A percentile compares a stretch with the other conserved stretches of the same genome.
phyloP scores from a whole-genome alignment of 345 rosid genomes.

The Brassica incana region DNA sequence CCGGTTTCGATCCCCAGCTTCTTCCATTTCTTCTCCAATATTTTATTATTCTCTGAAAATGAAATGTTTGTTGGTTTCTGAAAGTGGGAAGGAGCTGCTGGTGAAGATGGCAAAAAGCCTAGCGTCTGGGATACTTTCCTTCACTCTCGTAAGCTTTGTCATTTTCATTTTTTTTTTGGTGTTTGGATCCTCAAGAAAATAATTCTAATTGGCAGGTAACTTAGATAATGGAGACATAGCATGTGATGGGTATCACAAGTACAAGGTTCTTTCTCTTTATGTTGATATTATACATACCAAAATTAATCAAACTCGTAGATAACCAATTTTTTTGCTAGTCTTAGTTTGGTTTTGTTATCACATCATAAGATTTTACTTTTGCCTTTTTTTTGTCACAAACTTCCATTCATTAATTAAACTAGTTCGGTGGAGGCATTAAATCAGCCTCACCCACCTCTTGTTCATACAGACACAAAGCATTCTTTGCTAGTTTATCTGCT shows the following conservation, averaged over 20 bases:
- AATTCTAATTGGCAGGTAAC: neutral
- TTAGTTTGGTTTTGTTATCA: neutral
- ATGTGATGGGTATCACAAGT: constrained; percentile 48
- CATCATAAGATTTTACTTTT: neutral
- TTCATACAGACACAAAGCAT: no score
- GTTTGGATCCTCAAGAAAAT: neutral
- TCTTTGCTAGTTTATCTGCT: no score
- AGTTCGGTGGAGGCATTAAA: no score
- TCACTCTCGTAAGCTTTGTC: neutral
- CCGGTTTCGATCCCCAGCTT: neutral
- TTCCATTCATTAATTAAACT: no score
- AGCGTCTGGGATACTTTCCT: neutral
- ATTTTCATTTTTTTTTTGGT: no score
- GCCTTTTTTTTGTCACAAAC: no score
- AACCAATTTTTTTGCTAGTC: neutral
- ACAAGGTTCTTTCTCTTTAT: constrained; percentile 43
- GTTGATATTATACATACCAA: neutral
- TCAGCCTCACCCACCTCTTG: no score
- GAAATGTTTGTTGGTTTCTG: neutral
- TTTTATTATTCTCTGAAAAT: neutral
- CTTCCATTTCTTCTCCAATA: neutral
- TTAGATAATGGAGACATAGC: neutral
- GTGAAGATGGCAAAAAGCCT: neutral
- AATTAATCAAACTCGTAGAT: neutral
- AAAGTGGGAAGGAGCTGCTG: neutral